Percentiles rank a stretch among this genome's conserved stretches.
Conservation (phyloP, 1,284 basidiomycete species). For the Cystobasidiaceae sp. region DNA sequence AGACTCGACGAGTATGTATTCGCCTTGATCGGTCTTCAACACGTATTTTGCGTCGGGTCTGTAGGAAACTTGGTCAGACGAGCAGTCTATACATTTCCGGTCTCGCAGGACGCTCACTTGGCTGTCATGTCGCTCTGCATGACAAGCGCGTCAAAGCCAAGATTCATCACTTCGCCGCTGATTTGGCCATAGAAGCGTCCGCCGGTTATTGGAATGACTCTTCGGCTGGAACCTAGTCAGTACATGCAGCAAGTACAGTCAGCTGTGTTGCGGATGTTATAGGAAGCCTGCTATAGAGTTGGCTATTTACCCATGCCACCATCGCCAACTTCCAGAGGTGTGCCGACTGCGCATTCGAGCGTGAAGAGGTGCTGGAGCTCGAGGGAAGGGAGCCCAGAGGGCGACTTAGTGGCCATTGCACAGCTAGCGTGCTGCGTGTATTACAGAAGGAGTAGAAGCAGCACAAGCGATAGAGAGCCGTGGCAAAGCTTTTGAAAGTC, state of each 20-base stretch:
- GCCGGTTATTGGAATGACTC: constrained; percentile 25
- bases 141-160: constrained; percentile 25
- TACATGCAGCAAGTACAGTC: too few species aligned
- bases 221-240: constrained; percentile 2
- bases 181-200: constrained; percentile 22
- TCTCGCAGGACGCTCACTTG: background rate
- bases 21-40: constrained; percentile 22
- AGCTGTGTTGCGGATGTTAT: too few species aligned
- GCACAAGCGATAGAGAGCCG: too few species aligned
- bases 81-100: background rate
- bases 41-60: constrained; percentile 27
- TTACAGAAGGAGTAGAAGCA: too few species aligned
- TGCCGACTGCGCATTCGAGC: constrained; percentile 26
- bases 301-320: constrained; percentile 18
- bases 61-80: background rate
- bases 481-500: too few species aligned
- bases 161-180: constrained; percentile 14
- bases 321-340: constrained; percentile 23
- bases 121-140: constrained; percentile 22
- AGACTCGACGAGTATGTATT: constrained; percentile 22
- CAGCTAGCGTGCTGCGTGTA: background rate
- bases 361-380: constrained; percentile 27
- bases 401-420: constrained; percentile 2
- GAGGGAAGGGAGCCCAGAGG: constrained; percentile 20
- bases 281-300: too few species aligned